These are phyloP conservation scores for Aspergillus viridinutans DNA, from an alignment of 2,329 filamentous ascomycete species.

Conservation along the genomic window DNA sequence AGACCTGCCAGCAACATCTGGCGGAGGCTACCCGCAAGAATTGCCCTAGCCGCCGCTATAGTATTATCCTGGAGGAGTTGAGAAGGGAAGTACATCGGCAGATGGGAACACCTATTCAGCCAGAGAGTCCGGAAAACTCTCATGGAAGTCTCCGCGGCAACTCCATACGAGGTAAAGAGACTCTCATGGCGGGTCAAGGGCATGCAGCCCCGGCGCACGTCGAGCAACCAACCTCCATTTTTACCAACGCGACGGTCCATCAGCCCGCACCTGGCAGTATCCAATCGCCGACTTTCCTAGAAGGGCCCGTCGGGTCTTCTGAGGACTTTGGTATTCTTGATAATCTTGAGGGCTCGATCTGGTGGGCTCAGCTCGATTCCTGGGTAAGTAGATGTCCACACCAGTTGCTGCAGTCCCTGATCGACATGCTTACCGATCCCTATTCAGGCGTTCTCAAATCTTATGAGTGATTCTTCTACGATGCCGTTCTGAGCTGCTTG, in stretches of 20 bases:
- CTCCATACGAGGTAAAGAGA: background rate
- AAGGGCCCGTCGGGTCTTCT: constrained; percentile 14
- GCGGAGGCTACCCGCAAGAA: constrained; percentile 45
- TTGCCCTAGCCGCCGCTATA: constrained; percentile 46
- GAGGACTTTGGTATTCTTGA: constrained; percentile 29
- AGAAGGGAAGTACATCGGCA: constrained; percentile 40
- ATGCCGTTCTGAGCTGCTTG: constrained; percentile 16
- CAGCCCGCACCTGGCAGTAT: constrained; percentile 14
- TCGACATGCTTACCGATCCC: constrained; percentile 6
- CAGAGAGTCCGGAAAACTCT: background rate
- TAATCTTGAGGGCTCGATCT: constrained; percentile 34
- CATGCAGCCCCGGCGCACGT: background rate
- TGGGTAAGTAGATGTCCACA: constrained; percentile 25
- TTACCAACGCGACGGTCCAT: constrained; percentile 14
- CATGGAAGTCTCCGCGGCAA: constrained; percentile 1
- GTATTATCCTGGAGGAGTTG: constrained; percentile 47
- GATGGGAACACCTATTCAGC: constrained; percentile 18
- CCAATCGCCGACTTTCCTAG: constrained; percentile 16
- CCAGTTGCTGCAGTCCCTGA: background rate
- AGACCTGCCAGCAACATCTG: constrained; percentile 44
- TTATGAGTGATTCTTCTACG: constrained; percentile 27
- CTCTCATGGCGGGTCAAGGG: constrained; percentile 3
- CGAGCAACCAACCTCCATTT: constrained; percentile 8
- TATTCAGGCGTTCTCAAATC: constrained; percentile 30
- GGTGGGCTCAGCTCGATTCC: constrained; percentile 38